phyloP scores from a whole-genome alignment of 2,329 filamentous ascomycete species.

The Aspergillus calidoustus region DNA sequence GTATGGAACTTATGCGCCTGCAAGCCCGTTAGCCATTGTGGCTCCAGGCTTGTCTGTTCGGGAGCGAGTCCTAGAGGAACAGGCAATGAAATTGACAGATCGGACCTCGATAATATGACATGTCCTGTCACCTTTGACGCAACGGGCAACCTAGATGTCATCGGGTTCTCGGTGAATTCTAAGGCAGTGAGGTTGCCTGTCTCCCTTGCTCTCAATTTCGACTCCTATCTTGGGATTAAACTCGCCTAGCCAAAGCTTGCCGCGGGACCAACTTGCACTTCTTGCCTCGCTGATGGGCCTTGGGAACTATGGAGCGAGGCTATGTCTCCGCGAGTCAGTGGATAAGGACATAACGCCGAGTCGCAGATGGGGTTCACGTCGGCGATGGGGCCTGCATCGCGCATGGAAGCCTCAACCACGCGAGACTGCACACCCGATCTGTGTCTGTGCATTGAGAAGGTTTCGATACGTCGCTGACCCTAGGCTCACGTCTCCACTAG shows the following conservation, averaged over 20 bases:
- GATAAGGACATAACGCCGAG: background rate
- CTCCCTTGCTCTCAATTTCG: constrained; percentile 22
- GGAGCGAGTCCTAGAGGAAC: background rate
- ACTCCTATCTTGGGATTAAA: background rate
- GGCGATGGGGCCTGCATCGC: constrained; percentile 2
- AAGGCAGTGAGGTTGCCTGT: constrained; percentile 1
- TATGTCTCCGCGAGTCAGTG: background rate
- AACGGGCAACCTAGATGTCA: background rate
- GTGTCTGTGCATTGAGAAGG: constrained; percentile 16
- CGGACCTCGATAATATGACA: constrained; percentile 8
- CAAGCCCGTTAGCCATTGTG: constrained; percentile 28
- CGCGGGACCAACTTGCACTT: background rate
- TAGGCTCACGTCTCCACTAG: constrained; percentile 1
- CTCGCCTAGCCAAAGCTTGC: background rate
- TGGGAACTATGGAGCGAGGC: background rate
- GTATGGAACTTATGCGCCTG: constrained; percentile 23
- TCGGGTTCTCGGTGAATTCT: background rate
- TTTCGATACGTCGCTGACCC: constrained; percentile 26
- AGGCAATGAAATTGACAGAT: constrained; percentile 21
- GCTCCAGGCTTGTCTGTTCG: constrained; percentile 9
- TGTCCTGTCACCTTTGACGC: background rate
- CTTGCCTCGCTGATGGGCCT: background rate
- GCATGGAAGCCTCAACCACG: constrained; percentile 7
- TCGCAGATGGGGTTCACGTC: background rate
- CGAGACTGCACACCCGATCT: constrained; percentile 5